Conservation (phyloP, 768 basidiomycete species). For the Serendipita sp. region DNA sequence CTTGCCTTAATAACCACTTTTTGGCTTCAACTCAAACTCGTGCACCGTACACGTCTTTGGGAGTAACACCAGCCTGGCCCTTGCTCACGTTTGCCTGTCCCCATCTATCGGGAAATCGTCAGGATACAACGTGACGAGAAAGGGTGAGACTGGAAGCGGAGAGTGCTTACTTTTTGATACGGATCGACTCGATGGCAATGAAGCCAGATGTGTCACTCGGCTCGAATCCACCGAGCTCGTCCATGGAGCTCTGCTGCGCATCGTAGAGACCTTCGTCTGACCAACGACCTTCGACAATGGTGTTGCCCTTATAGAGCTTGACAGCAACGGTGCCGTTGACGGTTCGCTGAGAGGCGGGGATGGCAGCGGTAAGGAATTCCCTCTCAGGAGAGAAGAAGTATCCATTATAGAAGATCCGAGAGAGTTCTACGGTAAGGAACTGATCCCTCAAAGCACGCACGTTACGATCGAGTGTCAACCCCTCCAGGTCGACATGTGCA, state of each 20-base stretch:
- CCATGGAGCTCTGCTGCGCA: conserved; percentile 91
- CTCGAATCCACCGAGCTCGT: conserved; percentile 95
- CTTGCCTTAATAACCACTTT: background rate
- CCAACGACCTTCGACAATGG: conserved; percentile 78
- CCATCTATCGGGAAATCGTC: conserved; percentile 35
- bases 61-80: conserved; percentile 61
- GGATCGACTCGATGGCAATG: conserved; percentile 93
- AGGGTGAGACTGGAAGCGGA: background rate
- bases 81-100: conserved; percentile 74
- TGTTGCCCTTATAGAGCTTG: conserved; percentile 93
- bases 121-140: background rate
- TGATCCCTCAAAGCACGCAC: conserved; percentile 88
- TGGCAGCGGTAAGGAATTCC: conserved; percentile 80
- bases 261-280: conserved; percentile 93
- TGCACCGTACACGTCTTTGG: conserved; percentile 65
- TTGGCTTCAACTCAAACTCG: conserved; percentile 22
- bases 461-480: conserved; percentile 93
- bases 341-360: conserved; percentile 87
- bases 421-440: conserved; percentile 81
- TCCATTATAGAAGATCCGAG: conserved; percentile 91
- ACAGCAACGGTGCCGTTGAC: conserved; percentile 87
- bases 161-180: conserved; percentile 78
- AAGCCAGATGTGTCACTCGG: conserved; percentile 91
- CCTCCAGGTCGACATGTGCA: conserved; percentile 93
- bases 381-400: conserved; percentile 99